These are phyloP conservation scores for Thelonectria discophora DNA, from an alignment of 2,329 filamentous ascomycete genomes.

Conservation along the genomic window DNA sequence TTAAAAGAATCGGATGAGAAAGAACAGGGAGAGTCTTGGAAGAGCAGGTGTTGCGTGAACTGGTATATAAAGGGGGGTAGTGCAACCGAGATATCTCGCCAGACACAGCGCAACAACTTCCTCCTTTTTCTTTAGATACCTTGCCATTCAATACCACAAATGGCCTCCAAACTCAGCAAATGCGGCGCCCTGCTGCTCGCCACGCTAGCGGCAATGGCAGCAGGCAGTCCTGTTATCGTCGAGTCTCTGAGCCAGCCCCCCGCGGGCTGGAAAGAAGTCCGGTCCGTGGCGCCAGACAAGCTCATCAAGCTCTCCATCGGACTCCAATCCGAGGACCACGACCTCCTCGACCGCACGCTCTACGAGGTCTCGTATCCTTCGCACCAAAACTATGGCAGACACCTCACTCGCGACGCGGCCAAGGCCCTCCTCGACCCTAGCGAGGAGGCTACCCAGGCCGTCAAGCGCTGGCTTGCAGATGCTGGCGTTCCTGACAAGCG, in stretches of 20 bases:
- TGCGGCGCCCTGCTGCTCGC: constrained; percentile 25
- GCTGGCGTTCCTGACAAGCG: constrained; percentile 49
- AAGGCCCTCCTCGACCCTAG: constrained; percentile 58
- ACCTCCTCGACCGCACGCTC: constrained; percentile 54
- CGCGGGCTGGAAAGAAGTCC: constrained; percentile 36
- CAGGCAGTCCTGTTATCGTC: constrained; percentile 33
- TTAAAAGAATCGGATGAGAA: constrained; percentile 4
- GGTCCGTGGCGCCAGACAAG: constrained; percentile 28
- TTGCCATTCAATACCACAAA: background rate
- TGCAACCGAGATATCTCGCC: constrained; percentile 7
- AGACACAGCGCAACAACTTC: constrained; percentile 6
- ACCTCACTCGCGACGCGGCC: constrained; percentile 59
- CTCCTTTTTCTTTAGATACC: background rate
- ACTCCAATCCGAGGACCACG: constrained; percentile 37
- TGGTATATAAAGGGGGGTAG: constrained; percentile 28
- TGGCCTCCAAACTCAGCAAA: constrained; percentile 20
- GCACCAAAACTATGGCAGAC: constrained; percentile 57
- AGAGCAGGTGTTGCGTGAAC: background rate
- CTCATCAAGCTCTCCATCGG: constrained; percentile 45
- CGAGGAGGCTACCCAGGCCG: constrained; percentile 48
- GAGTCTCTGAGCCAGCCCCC: constrained; percentile 34
- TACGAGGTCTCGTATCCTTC: constrained; percentile 59
- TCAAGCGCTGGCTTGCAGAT: constrained; percentile 56
- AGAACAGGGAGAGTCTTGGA: background rate
- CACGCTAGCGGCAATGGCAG: constrained; percentile 2